Evolutionary conservation across 2,329 filamentous ascomycete species (phyloP), one percentile per base, ranked within the genome.

Genomic region (Cryphonectria carpinicola): DNA sequence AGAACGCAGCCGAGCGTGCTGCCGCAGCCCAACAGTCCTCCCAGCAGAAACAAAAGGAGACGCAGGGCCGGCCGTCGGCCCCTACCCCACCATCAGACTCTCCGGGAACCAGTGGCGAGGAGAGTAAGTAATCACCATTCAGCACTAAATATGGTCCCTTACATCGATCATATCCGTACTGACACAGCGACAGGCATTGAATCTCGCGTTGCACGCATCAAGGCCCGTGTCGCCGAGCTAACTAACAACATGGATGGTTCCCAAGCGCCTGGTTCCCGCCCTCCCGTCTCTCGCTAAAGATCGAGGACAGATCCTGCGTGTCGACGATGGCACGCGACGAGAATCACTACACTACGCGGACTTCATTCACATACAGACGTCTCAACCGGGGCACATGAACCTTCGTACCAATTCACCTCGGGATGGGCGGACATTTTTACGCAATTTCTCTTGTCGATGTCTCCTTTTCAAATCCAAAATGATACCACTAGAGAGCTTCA

Each of bases 181-280:
- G 60, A 58, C 17, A 35, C 35, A 17, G 60, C 65, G 63, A 68
- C n/a, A 75, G 97, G 94, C 95, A 98, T 98, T 77, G 96, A 99
- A 81, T 95, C 94, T 65, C 93, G 96, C 75, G 96, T 98, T 71
- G 96, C 96, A 65, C 93, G 96, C 74, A 99, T 99, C 87, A 98
- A 98, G 84, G 96, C 96, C 72, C 92, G 96, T 73, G 96, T 99
- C 71, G 96, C 96, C 67, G 94, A 98, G 80, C 83, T 99, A 76
- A 99, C 96, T 1, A 92, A 92, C 76, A 93, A 93, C 80, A 93
- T 93, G 88, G 92, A 95, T 77, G 84, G 82, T 60, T 80, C 80
- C 46, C 78, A 76, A 56, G 79, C 78, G 8, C 83, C 86, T 37
- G 79, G 76, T 71, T 76, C 77, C 46, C 77, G 79, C 49, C 78